A percentile compares a stretch with the other conserved stretches of the same genome.
Evolutionary conservation across 495 filamentous ascomycete species (phyloP).

Genomic region (Trichoderma erinaceum): DNA sequence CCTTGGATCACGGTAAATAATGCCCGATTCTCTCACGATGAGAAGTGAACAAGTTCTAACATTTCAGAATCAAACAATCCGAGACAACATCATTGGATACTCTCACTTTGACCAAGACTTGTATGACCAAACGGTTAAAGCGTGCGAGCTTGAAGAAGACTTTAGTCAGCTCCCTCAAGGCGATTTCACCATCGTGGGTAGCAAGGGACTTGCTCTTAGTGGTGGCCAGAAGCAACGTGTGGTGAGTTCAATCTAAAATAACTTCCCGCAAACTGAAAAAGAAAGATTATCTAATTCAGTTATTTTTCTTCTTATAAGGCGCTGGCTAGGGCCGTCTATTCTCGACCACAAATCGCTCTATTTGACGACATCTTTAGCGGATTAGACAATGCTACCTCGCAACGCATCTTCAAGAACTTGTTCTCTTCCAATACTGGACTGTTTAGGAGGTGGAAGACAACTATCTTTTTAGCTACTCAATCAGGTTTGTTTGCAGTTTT

Average conservation of each 20-base stretch:
- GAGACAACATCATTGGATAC: slow-evolving; percentile 47
- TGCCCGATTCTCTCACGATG: neutral
- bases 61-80: slow-evolving; percentile 43
- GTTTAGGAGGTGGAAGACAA: slow-evolving; percentile 29
- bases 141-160: slow-evolving; percentile 50
- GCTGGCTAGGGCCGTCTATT: slow-evolving; percentile 28
- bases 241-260: slow-evolving; percentile 21
- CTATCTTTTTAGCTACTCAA: slow-evolving; percentile 25
- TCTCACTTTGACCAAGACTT: slow-evolving; percentile 44
- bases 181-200: slow-evolving; percentile 50
- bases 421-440: slow-evolving; percentile 39
- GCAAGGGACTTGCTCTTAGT: slow-evolving; percentile 50
- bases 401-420: slow-evolving; percentile 45
- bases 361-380: slow-evolving; percentile 30
- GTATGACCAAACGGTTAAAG: slow-evolving; percentile 48
- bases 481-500: slow-evolving; percentile 11
- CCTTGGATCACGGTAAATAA: slow-evolving; percentile 42
- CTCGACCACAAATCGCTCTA: slow-evolving; percentile 21
- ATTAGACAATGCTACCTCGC: slow-evolving; percentile 35
- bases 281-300: neutral
- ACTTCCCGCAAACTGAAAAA: neutral
- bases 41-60: neutral
- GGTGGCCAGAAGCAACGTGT: slow-evolving; percentile 55
- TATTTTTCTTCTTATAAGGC: slow-evolving; percentile 19
- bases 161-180: slow-evolving; percentile 44